Conservation (phyloP, 192 early-diverging fungal species). For the Phlyctochytrium arcticum region DNA sequence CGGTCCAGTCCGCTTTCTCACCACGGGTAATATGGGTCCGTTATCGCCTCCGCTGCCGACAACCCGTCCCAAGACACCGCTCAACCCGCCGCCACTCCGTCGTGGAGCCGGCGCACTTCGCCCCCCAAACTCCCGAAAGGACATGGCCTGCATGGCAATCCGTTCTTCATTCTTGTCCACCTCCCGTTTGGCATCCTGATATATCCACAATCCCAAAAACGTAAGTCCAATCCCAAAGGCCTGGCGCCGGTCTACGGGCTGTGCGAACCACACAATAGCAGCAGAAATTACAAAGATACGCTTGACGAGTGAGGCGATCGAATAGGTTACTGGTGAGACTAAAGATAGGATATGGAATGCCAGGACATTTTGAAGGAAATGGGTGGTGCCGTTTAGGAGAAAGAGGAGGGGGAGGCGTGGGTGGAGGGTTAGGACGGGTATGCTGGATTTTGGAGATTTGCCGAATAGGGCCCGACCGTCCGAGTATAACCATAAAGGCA, state of each 20-base stretch:
- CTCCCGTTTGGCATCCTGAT: slow-evolving; percentile 75
- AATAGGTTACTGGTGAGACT: slow-evolving; percentile 83
- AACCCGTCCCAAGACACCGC: too few species aligned
- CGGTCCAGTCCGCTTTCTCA: too few species aligned
- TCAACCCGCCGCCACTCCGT: too few species aligned
- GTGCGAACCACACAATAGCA: slow-evolving; percentile 77
- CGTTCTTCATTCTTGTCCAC: slow-evolving; percentile 41
- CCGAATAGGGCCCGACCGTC: slow-evolving; percentile 44
- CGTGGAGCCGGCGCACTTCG: too few species aligned
- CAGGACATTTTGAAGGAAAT: slow-evolving; percentile 79
- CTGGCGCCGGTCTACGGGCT: slow-evolving; percentile 64
- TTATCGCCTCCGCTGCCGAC: too few species aligned
- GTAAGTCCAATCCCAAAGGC: slow-evolving; percentile 72
- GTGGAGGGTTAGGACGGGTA: slow-evolving; percentile 21
- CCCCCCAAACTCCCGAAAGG: too few species aligned
- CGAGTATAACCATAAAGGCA: slow-evolving; percentile 72
- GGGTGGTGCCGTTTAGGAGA: slow-evolving; percentile 71
- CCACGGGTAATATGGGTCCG: too few species aligned
- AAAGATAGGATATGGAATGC: slow-evolving; percentile 73
- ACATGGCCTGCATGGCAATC: too few species aligned
- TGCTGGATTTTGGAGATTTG: slow-evolving; percentile 8
- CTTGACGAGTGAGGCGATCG: slow-evolving; percentile 80
- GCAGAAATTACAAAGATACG: slow-evolving; percentile 87
- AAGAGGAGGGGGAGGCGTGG: slow-evolving; percentile 34
- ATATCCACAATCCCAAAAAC: slow-evolving; percentile 80